A percentile compares a stretch with the other conserved stretches of the same genome.
These are phyloP conservation scores for Sarocladium oryzae DNA, from an alignment of 2,329 filamentous ascomycete genomes.

Conservation along the genomic window DNA sequence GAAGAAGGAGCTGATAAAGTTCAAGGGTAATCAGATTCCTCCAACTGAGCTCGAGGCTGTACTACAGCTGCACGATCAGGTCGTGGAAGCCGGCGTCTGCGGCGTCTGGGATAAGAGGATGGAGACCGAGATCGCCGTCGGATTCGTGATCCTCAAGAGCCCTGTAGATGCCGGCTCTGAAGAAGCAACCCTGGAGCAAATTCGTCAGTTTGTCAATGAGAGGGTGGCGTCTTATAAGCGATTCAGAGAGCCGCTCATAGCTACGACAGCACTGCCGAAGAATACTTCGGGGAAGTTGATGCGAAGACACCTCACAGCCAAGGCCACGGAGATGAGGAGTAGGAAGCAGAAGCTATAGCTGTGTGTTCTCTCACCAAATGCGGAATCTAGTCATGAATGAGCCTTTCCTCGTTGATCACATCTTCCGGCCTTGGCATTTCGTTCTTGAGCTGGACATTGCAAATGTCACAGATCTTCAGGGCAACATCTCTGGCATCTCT, in stretches of 20 bases:
- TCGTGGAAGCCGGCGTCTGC: constrained; percentile 25
- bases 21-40: constrained; percentile 24
- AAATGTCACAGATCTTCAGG: constrained; percentile 13
- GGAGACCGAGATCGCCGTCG: constrained; percentile 23
- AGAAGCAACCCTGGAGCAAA: constrained; percentile 12
- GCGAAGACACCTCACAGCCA: constrained; percentile 16
- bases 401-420: constrained; percentile 14
- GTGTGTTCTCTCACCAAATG: too few relatives aligned
- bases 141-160: constrained; percentile 19
- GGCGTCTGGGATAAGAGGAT: constrained; percentile 18
- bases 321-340: constrained; percentile 12
- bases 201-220: constrained; percentile 19
- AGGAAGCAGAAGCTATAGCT: constrained; percentile 12
- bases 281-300: constrained; percentile 23
- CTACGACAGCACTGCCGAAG: constrained; percentile 22
- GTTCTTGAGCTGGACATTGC: constrained; percentile 16
- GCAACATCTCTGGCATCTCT: constrained; percentile 7
- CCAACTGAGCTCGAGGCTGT: constrained; percentile 26
- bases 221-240: constrained; percentile 24
- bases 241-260: constrained; percentile 20
- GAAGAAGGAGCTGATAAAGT: constrained; percentile 26
- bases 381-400: constrained; percentile 12
- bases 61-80: constrained; percentile 19
- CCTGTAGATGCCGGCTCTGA: constrained; percentile 7
- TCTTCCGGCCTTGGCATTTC: constrained; percentile 17